Evolutionary conservation across 208 protist species (phyloP).

Genomic region (Acanthamoeba healyi): DNA sequence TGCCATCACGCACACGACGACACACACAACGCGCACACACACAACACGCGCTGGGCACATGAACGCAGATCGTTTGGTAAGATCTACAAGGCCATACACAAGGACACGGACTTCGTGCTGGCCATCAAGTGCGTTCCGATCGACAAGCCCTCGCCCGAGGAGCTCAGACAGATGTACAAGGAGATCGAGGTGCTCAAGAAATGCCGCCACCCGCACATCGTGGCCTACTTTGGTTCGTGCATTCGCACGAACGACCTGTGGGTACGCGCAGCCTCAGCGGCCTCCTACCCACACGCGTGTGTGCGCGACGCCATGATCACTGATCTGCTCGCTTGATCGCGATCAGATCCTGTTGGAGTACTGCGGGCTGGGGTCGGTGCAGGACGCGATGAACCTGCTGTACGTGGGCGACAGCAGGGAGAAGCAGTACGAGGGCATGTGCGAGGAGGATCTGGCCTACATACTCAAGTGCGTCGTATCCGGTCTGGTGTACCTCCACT

Average conservation of each 20-base stretch:
- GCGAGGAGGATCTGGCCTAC: neutral
- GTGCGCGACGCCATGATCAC: neutral
- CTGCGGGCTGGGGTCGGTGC: neutral
- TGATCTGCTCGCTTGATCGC: neutral
- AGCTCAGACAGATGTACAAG: neutral
- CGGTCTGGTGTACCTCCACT: neutral
- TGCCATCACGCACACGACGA: neutral
- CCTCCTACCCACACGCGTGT: neutral
- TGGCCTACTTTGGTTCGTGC: constrained; percentile 11
- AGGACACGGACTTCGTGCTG: neutral
- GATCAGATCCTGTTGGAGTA: constrained; percentile 7
- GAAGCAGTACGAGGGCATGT: neutral
- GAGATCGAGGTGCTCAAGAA: constrained; percentile 46
- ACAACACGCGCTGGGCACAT: too few relatives aligned
- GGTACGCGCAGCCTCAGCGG: neutral
- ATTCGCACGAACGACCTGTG: neutral
- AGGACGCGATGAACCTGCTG: neutral
- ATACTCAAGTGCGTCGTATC: neutral
- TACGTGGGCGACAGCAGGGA: neutral
- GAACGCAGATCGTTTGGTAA: neutral
- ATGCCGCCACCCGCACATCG: neutral
- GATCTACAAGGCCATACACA: constrained; percentile 22
- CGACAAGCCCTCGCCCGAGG: neutral
- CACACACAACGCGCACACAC: too few relatives aligned
- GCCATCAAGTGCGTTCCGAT: constrained; percentile 13